These are phyloP conservation scores for Gleditsia sinensis DNA, from an alignment of 306 rosid species.

Conservation along the genomic window DNA sequence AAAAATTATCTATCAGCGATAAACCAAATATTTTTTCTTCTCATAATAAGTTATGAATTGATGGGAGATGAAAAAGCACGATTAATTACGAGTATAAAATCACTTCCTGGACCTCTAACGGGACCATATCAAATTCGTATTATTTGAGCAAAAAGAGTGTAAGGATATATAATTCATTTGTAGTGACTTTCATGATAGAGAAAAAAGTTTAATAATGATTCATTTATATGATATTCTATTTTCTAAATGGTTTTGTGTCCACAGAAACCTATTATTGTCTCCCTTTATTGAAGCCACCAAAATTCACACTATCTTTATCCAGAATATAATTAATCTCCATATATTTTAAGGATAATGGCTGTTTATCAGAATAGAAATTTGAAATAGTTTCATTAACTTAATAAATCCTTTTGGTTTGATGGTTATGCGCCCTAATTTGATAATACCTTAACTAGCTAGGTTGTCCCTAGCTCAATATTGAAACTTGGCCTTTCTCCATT, in stretches of 20 bases:
- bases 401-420: not conserved
- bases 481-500: too few relatives aligned
- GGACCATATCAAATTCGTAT: not conserved
- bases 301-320: not conserved
- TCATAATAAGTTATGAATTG: too few relatives aligned
- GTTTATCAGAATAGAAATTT: not conserved
- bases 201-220: conserved; percentile 8
- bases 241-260: conserved; percentile 16
- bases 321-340: not conserved
- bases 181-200: conserved; percentile 5
- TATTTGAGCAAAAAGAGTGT: not conserved
- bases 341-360: not conserved
- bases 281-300: not conserved
- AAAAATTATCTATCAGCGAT: too few relatives aligned
- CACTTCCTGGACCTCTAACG: not conserved
- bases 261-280: not conserved
- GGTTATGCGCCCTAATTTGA: not conserved
- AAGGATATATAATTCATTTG: not conserved
- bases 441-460: too few relatives aligned
- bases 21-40: too few relatives aligned
- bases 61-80: not conserved
- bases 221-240: conserved; percentile 10
- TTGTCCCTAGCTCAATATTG: too few relatives aligned
- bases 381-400: not conserved
- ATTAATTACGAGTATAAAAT: not conserved